Conservation (phyloP, 345 rosid species). For the Eucalyptus shirleyi region DNA sequence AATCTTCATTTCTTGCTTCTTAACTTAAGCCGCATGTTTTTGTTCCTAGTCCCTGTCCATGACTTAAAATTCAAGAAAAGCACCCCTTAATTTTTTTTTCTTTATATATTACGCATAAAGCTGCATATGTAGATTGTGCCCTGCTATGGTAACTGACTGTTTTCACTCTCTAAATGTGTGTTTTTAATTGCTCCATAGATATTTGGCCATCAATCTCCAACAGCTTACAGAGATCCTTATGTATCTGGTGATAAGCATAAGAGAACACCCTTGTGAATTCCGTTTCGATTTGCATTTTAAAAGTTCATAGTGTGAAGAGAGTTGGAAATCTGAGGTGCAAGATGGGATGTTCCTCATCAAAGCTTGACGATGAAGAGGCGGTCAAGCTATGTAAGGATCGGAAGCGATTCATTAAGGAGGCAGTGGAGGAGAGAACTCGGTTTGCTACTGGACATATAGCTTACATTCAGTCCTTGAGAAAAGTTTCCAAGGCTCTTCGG, state of each 20-base stretch:
- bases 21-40: not conserved
- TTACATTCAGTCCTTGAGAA: slow-evolving; percentile 68
- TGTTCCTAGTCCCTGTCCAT: not conserved
- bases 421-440: slow-evolving; percentile 70
- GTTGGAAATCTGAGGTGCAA: slow-evolving; percentile 1
- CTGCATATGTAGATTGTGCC: not conserved
- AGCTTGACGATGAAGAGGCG: slow-evolving; percentile 85
- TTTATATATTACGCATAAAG: not conserved
- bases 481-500: slow-evolving; percentile 80
- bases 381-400: slow-evolving; percentile 92
- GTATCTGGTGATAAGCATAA: slow-evolving; percentile 12
- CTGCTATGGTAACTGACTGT: not conserved
- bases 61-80: slow-evolving; percentile 32
- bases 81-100: not conserved
- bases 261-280: not conserved
- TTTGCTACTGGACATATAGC: slow-evolving; percentile 74
- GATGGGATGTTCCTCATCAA: slow-evolving; percentile 95
- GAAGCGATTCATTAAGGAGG: slow-evolving; percentile 82
- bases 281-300: slow-evolving; percentile 10
- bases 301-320: not conserved
- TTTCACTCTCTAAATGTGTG: not conserved
- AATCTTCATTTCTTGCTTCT: not conserved
- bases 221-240: slow-evolving; percentile 7
- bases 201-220: not conserved
- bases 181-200: not conserved